Evolutionary conservation across 371 early-diverging fungal species (phyloP).

Genomic region (Mucor velutinosus): DNA sequence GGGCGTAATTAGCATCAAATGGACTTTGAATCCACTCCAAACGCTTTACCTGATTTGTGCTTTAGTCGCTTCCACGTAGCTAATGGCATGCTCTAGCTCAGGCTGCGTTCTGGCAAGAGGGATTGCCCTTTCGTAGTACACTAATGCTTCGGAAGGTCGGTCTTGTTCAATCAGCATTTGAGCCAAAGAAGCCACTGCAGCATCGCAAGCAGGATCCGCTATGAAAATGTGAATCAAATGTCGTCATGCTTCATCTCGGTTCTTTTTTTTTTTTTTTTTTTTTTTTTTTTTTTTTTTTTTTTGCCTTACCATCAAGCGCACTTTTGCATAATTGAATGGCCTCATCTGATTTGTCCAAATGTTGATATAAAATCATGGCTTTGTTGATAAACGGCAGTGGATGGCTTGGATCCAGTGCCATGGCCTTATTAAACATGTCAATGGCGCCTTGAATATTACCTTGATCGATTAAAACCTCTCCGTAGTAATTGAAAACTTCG

Average conservation of each 20-base stretch:
- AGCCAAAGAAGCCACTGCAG: slow-evolving; percentile 89
- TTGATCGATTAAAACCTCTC: slow-evolving; percentile 89
- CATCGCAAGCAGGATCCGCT: slow-evolving; percentile 61
- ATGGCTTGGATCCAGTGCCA: slow-evolving; percentile 65
- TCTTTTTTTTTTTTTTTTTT: slow-evolving; percentile 43
- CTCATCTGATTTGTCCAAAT: slow-evolving; percentile 66
- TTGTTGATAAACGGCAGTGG: slow-evolving; percentile 95
- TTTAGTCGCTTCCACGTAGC: slow-evolving; percentile 66
- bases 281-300: slow-evolving; percentile 42
- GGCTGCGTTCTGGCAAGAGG: slow-evolving; percentile 85
- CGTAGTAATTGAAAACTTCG: slow-evolving; percentile 94
- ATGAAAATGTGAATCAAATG: not conserved
- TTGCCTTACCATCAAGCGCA: slow-evolving; percentile 78
- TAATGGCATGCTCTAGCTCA: slow-evolving; percentile 84
- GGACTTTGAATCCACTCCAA: not conserved
- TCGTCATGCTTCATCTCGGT: slow-evolving; percentile 37
- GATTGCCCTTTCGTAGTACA: slow-evolving; percentile 79
- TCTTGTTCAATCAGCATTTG: slow-evolving; percentile 87
- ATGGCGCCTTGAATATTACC: slow-evolving; percentile 71
- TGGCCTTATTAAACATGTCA: slow-evolving; percentile 74
- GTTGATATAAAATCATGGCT: slow-evolving; percentile 83
- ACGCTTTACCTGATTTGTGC: slow-evolving; percentile 27
- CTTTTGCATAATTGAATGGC: slow-evolving; percentile 77
- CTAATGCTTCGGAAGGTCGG: slow-evolving; percentile 79
- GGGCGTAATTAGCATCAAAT: not conserved